phyloP scores from a whole-genome alignment of 768 basidiomycete genomes.

The Collybia sp. region DNA sequence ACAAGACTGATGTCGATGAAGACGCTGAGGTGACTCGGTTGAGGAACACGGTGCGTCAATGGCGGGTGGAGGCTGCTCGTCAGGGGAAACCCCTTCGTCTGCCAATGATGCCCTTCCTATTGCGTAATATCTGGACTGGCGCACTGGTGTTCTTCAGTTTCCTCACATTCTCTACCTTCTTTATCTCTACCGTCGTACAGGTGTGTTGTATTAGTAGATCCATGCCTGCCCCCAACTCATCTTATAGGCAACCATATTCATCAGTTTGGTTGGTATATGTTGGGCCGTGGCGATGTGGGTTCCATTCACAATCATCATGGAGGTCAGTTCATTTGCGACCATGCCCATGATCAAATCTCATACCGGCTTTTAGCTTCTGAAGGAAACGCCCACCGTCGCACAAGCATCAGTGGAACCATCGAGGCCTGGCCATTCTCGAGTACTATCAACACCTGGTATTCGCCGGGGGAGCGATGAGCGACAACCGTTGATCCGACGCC shows the following conservation, averaged over 20 bases:
- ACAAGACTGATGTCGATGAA: slow-evolving; percentile 67
- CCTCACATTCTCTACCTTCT: slow-evolving; percentile 82
- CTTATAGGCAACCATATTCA: slow-evolving; percentile 69
- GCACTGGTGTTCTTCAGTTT: slow-evolving; percentile 77
- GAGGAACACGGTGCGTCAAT: slow-evolving; percentile 64
- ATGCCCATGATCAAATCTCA: not conserved
- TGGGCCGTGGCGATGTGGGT: slow-evolving; percentile 99
- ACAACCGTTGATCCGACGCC: slow-evolving; percentile 56
- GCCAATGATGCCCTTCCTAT: slow-evolving; percentile 85
- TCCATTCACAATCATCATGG: slow-evolving; percentile 97
- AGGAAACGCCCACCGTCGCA: slow-evolving; percentile 51
- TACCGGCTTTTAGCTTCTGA: slow-evolving; percentile 51
- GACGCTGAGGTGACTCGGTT: slow-evolving; percentile 72
- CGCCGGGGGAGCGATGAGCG: slow-evolving; percentile 37
- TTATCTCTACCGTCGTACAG: slow-evolving; percentile 74
- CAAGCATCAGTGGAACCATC: slow-evolving; percentile 13
- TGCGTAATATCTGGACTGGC: slow-evolving; percentile 92
- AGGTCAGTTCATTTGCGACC: slow-evolving; percentile 36
- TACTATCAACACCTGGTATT: slow-evolving; percentile 43
- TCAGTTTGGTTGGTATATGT: slow-evolving; percentile 84
- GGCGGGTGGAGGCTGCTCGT: slow-evolving; percentile 81
- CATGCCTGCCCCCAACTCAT: not conserved
- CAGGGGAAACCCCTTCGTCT: slow-evolving; percentile 71
- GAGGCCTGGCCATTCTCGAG: slow-evolving; percentile 48
- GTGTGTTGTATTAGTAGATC: slow-evolving; percentile 25